Evolutionary conservation across 2,329 filamentous ascomycete species (phyloP).

Genomic region (Neofusicoccum sp.): DNA sequence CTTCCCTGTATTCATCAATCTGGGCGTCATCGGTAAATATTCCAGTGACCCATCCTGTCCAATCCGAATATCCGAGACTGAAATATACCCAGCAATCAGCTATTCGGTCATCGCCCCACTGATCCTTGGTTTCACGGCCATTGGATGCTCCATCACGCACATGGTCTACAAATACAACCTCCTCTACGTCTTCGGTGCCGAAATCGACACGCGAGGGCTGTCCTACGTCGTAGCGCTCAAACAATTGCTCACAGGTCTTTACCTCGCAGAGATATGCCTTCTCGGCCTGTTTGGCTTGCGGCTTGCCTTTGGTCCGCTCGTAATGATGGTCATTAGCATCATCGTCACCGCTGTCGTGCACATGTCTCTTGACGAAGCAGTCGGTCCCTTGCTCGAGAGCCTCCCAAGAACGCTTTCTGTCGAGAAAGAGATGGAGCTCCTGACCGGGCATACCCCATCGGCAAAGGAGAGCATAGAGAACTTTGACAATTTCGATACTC

Average conservation of each 20-base stretch:
- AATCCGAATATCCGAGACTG: conserved; percentile 16
- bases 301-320: conserved; percentile 69
- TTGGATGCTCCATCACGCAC: conserved; percentile 91
- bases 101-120: conserved; percentile 87
- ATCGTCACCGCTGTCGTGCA: conserved; percentile 75
- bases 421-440: conserved; percentile 79
- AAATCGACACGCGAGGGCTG: conserved; percentile 86
- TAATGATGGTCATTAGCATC: conserved; percentile 77
- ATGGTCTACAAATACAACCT: conserved; percentile 93
- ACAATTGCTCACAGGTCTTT: conserved; percentile 90
- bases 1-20: conserved; percentile 95
- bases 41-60: conserved; percentile 20
- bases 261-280: conserved; percentile 88
- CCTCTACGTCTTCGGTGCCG: conserved; percentile 88
- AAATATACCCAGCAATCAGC: conserved; percentile 56
- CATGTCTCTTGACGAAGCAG: conserved; percentile 74
- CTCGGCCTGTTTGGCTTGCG: conserved; percentile 84
- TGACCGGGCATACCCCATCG: conserved; percentile 26
- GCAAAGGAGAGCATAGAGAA: no score
- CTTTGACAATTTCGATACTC: no score
- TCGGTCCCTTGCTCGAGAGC: conserved; percentile 81
- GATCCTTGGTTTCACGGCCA: conserved; percentile 87
- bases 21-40: conserved; percentile 75
- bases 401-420: conserved; percentile 94
- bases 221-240: conserved; percentile 91